Evolutionary conservation across 257 asterid genomes (phyloP).

Genomic region (Knoxia roxburghii): DNA sequence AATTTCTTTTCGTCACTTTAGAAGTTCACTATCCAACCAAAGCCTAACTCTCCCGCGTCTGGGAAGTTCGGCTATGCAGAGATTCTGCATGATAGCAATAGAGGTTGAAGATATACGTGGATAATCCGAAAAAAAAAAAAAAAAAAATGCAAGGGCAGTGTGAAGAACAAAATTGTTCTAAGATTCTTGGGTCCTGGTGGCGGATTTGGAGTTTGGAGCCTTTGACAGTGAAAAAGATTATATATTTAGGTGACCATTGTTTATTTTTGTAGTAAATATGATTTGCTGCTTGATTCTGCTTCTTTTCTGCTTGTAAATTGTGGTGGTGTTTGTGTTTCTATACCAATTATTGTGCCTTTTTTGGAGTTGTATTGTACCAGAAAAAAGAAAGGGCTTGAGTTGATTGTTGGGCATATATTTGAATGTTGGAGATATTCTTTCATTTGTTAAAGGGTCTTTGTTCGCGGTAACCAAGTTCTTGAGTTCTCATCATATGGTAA

Average conservation of each 20-base stretch:
- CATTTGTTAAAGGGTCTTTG: conserved; percentile 12
- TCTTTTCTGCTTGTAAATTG: conserved; percentile 18
- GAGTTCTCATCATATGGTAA: no score
- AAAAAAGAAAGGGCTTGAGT: background rate
- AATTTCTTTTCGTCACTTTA: background rate
- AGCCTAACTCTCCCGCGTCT: conserved; percentile 9
- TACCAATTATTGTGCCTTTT: conserved; percentile 7
- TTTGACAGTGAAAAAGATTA: conserved; percentile 1
- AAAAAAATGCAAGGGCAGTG: background rate
- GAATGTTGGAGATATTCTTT: conserved; percentile 14
- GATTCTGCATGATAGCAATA: background rate
- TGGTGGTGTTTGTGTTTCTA: conserved; percentile 1
- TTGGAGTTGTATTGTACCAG: background rate
- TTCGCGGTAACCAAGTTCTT: background rate
- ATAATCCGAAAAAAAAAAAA: background rate
- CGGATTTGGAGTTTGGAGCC: conserved; percentile 9
- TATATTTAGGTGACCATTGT: conserved; percentile 13
- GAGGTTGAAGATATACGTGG: background rate
- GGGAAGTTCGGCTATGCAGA: conserved; percentile 3
- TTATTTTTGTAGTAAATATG: conserved; percentile 16
- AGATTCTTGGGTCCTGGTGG: background rate
- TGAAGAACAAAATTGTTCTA: background rate
- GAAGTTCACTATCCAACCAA: conserved; percentile 6
- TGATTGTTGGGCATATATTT: conserved; percentile 2
- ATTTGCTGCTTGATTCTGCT: conserved; percentile 8